phyloP scores from a whole-genome alignment of 2,329 filamentous ascomycete species.

The Fusarium setosum region DNA sequence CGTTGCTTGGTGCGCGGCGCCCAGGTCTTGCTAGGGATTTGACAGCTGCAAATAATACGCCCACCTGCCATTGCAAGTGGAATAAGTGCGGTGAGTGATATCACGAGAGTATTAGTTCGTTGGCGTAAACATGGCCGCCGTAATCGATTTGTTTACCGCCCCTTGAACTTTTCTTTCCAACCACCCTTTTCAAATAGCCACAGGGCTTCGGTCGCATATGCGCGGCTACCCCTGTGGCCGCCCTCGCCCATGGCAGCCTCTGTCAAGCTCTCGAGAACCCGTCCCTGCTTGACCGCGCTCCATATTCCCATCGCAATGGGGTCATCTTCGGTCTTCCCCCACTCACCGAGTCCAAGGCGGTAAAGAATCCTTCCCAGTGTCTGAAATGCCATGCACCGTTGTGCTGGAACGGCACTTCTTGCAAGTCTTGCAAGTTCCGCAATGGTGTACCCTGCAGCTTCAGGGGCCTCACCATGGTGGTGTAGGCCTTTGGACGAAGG shows the following conservation, averaged over 20 bases:
- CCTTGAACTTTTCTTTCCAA: slow-evolving; percentile 73
- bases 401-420: slow-evolving; percentile 83
- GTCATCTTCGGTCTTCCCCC: slow-evolving; percentile 68
- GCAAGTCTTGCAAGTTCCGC: slow-evolving; percentile 85
- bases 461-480: slow-evolving; percentile 92
- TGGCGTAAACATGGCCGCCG: neutral
- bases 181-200: slow-evolving; percentile 84
- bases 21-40: neutral
- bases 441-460: slow-evolving; percentile 94
- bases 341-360: slow-evolving; percentile 79
- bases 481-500: slow-evolving; percentile 86
- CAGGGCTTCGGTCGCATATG: slow-evolving; percentile 88
- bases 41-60: neutral
- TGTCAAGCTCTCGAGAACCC: slow-evolving; percentile 80
- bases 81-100: neutral
- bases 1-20: neutral
- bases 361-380: slow-evolving; percentile 88
- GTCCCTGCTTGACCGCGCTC: slow-evolving; percentile 80
- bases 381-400: slow-evolving; percentile 92
- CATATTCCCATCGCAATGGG: slow-evolving; percentile 84
- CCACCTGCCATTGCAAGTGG: neutral
- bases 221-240: slow-evolving; percentile 82
- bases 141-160: slow-evolving; percentile 53
- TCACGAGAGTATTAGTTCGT: neutral
- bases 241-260: slow-evolving; percentile 77